phyloP scores from a whole-genome alignment of 176 grass and related monocot species.

The Eleusine indica region DNA sequence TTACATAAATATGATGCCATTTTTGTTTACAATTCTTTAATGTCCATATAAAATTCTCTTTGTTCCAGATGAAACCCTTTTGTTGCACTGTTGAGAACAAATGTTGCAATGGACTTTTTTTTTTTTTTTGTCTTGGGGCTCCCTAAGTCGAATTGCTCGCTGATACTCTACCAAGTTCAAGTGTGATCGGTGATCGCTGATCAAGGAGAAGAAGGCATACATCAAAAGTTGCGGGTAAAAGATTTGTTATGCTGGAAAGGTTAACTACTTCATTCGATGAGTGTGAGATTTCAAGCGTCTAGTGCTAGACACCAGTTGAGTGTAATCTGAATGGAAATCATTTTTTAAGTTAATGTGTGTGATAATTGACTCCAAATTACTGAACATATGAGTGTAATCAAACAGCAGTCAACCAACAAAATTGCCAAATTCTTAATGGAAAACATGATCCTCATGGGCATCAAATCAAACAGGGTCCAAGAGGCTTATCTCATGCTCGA shows the following conservation, averaged over 20 bases:
- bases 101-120: not conserved
- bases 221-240: too few relatives aligned
- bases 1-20: not conserved
- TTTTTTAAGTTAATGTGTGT: not conserved
- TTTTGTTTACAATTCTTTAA: not conserved
- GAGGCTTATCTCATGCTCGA: not conserved
- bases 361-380: not conserved
- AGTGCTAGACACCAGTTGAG: too few relatives aligned
- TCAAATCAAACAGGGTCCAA: not conserved
- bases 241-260: too few relatives aligned
- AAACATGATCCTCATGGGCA: not conserved
- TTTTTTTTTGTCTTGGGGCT: too few relatives aligned
- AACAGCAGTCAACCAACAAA: not conserved
- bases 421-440: not conserved
- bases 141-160: too few relatives aligned
- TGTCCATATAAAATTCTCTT: not conserved
- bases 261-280: too few relatives aligned
- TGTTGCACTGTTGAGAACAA: not conserved
- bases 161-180: too few relatives aligned
- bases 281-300: too few relatives aligned
- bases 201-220: too few relatives aligned
- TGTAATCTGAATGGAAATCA: too few relatives aligned
- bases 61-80: not conserved
- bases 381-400: not conserved
- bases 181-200: too few relatives aligned